phyloP scores from a whole-genome alignment of 805 yeast genomes.

The Myxozyma geophila region DNA sequence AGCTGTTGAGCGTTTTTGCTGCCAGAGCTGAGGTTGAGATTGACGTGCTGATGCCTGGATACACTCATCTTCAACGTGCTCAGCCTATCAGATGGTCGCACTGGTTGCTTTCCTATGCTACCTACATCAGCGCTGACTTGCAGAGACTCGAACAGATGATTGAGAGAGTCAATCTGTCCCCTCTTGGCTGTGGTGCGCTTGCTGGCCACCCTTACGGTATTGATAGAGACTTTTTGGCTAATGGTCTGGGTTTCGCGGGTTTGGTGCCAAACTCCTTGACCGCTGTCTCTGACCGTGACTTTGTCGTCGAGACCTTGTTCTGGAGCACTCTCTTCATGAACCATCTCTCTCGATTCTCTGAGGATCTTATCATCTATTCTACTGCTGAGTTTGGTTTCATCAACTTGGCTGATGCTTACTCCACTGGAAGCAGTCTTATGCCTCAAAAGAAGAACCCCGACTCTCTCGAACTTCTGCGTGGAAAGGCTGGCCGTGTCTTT shows the following conservation, averaged over 20 bases:
- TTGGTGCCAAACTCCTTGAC: constrained; percentile 93
- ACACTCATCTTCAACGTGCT: constrained; percentile 97
- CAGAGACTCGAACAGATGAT: constrained; percentile 80
- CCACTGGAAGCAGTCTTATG: constrained; percentile 98
- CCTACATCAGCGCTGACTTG: constrained; percentile 89
- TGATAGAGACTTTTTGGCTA: constrained; percentile 87
- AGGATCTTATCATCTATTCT: constrained; percentile 93
- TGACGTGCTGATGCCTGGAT: constrained; percentile 96
- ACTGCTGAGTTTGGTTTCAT: constrained; percentile 97
- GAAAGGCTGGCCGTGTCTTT: constrained; percentile 95
- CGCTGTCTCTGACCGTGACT: constrained; percentile 98
- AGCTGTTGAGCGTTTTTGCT: constrained; percentile 56
- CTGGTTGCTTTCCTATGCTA: constrained; percentile 93
- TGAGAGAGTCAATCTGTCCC: constrained; percentile 82
- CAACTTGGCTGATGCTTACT: constrained; percentile 93
- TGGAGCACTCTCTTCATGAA: constrained; percentile 96
- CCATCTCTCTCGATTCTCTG: constrained; percentile 92
- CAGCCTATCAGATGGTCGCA: constrained; percentile 99
- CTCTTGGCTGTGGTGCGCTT: constrained; percentile 95
- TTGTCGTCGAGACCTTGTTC: constrained; percentile 91
- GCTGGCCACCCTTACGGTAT: constrained; percentile 99
- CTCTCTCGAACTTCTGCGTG: constrained; percentile 90
- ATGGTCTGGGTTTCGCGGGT: constrained; percentile 75
- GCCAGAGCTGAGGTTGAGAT: constrained; percentile 84
- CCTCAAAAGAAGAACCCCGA: constrained; percentile 99